Evolutionary conservation across 176 grass and related monocot genomes (phyloP).

Genomic region (Musa beccarii): DNA sequence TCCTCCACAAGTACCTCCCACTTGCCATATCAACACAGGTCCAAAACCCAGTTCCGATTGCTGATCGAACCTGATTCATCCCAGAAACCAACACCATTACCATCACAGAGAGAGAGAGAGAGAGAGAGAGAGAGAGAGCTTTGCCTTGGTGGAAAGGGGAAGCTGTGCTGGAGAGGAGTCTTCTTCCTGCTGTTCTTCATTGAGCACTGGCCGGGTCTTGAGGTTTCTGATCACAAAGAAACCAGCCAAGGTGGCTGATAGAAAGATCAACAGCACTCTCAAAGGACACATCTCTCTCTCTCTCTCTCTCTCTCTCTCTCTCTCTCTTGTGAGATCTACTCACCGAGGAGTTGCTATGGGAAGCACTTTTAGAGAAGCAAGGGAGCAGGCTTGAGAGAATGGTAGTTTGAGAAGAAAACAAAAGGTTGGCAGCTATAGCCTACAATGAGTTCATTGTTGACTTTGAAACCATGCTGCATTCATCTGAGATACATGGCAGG

Average conservation of each 20-base stretch:
- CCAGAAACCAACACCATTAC: conserved; percentile 2
- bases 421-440: too few species aligned
- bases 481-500: too few species aligned
- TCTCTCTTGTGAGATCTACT: too few species aligned
- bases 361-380: too few species aligned
- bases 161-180: conserved; percentile 11
- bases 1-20: conserved; percentile 78
- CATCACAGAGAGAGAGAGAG: too few species aligned
- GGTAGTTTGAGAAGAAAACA: too few species aligned
- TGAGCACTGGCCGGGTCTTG: conserved; percentile 41
- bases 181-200: conserved; percentile 22
- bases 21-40: conserved; percentile 85
- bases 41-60: conserved; percentile 60
- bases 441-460: too few species aligned
- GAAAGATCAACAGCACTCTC: conserved; percentile 81
- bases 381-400: too few species aligned
- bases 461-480: too few species aligned
- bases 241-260: conserved; percentile 91
- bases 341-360: too few species aligned
- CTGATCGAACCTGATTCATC: conserved; percentile 50
- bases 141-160: conserved; percentile 30
- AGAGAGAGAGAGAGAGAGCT: too few species aligned
- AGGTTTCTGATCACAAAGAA: conserved; percentile 71
- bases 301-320: not conserved
- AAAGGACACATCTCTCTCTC: conserved; percentile 57